Base-by-base conservation (phyloP, 148 eudicot genomes). In the Chenopodium album region DNA sequence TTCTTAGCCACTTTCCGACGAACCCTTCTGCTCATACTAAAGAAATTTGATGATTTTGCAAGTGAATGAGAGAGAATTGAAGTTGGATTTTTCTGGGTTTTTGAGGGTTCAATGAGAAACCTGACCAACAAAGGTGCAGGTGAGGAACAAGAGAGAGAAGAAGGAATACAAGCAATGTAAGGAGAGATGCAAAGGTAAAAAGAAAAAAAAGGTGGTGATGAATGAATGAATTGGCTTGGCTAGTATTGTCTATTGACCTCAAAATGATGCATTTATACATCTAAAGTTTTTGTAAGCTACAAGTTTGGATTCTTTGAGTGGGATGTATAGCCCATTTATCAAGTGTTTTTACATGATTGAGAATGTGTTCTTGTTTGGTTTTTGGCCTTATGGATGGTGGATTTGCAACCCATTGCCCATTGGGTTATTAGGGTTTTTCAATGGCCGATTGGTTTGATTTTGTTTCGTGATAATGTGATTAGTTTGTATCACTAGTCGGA, bases 1-100 rank as follows among this genome's bases (percentile, higher is more conserved):
- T 85, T 85, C 9, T 59, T 77, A 0, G 81, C 54, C 54, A 85
- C 75, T 85, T 81, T 85, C 70, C 87, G 87, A 67, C 87, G 87
- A 50, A 85, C 87, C n/a, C 87, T 68, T 41, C 87, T 83, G 84
- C 78, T 85, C 84, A 80, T 84, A 10, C 31, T 80, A 26, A 1
- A 9, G 44, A 11, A 0, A 41, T 41, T 20, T 31, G 34, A 44
- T 47, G 34, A 1, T 11, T 22, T 56, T 56, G 56, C 37, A 31
- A 54, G 69, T 71, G 59, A 32, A 54, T 16, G 20, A 7, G 28
- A 34, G 26, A 37, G 7, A 22, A 34, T 20, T 60, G 12, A 12
- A 16, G 70, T 2, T 7, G 22, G 17, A 8, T 20, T 34, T 8
- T 22, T 63, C 47, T 20, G 71, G 80, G 62, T 65, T 78, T 60